Evolutionary conservation across 164 flowering plant genomes (phyloP).

Genomic region (Annona squamosa): DNA sequence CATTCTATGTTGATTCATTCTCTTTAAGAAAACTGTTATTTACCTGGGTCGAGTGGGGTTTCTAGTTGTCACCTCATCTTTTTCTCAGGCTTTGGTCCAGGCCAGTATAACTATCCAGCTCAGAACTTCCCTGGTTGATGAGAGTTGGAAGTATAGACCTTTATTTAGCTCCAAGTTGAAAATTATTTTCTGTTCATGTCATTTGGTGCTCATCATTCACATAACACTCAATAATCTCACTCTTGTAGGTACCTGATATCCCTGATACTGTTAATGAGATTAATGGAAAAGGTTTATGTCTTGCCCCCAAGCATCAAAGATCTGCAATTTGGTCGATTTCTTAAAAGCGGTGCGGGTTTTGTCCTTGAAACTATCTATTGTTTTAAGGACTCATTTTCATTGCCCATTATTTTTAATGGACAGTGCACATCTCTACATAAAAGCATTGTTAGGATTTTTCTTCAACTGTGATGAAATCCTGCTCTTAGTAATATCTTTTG

Average conservation of each 20-base stretch:
- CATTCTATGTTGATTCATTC: neutral
- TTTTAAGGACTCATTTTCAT: too few species aligned
- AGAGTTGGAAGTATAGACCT: neutral
- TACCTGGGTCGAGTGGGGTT: neutral
- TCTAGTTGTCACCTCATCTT: neutral
- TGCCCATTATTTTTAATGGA: too few species aligned
- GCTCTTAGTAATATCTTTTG: neutral
- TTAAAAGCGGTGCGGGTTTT: conserved; percentile 58
- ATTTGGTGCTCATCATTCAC: neutral
- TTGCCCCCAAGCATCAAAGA: conserved; percentile 65
- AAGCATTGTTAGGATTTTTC: neutral
- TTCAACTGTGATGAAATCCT: neutral
- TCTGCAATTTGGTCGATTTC: conserved; percentile 66
- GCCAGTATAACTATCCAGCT: neutral
- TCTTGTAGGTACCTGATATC: conserved; percentile 68
- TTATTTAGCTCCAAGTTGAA: neutral
- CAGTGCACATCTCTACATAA: too few species aligned
- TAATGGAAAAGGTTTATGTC: conserved; percentile 55
- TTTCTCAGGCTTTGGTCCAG: neutral
- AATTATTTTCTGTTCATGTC: neutral
- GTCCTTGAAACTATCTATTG: neutral
- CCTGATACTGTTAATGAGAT: conserved; percentile 42
- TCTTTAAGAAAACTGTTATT: neutral
- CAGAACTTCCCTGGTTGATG: neutral
- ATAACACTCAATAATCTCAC: neutral